Evolutionary conservation across 2,329 filamentous ascomycete genomes (phyloP).

Genomic region (Fusarium camptoceras): DNA sequence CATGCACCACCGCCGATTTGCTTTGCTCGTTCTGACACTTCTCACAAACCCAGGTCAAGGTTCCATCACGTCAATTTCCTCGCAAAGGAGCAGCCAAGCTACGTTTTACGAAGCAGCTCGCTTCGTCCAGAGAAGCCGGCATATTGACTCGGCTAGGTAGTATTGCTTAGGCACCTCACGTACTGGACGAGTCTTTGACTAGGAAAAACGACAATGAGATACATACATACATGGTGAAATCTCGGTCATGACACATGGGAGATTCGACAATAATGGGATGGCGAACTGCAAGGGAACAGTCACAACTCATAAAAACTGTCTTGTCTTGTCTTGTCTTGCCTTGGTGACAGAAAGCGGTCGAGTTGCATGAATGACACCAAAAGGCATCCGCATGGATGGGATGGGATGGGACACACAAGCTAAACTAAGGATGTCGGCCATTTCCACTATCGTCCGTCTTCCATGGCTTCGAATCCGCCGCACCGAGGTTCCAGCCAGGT

Average conservation of each 20-base stretch:
- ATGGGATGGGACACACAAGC: conserved; percentile 19
- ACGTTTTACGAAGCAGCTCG: not conserved
- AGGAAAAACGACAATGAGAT: not conserved
- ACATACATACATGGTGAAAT: not conserved
- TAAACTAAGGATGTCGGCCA: conserved; percentile 34
- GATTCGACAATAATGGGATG: not conserved
- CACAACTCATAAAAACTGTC: not conserved
- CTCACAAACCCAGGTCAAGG: not conserved
- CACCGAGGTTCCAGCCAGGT: conserved; percentile 23
- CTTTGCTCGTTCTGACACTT: not conserved
- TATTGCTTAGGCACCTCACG: not conserved
- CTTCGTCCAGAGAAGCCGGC: not conserved
- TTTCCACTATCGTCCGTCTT: conserved; percentile 33
- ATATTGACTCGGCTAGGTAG: not conserved
- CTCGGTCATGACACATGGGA: not conserved
- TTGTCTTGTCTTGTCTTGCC: not conserved
- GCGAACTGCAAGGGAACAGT: conserved; percentile 13
- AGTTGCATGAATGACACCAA: conserved; percentile 41
- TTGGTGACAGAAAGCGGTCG: conserved; percentile 19
- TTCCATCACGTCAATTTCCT: not conserved
- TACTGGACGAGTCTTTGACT: not conserved
- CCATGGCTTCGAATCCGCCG: conserved; percentile 31
- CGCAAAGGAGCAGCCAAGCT: not conserved
- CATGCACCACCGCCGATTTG: conserved; percentile 19
- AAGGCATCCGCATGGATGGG: conserved; percentile 26